Evolutionary conservation across 179 eudicot genomes (phyloP), one percentile per base, ranked within the genome.

Genomic region (Carnegiea gigantea): DNA sequence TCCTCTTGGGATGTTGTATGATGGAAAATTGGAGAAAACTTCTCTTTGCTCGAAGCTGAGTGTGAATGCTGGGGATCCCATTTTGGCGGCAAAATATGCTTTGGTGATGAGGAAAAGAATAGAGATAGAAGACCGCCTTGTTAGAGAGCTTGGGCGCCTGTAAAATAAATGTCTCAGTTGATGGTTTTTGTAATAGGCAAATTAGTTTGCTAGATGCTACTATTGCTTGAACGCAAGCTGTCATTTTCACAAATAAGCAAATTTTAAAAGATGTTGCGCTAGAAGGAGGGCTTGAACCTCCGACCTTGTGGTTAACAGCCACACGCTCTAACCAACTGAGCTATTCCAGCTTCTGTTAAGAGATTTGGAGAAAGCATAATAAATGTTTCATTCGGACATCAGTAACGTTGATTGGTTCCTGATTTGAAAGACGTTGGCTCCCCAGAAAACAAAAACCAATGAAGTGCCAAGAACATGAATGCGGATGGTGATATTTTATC

Each of bases 321-420:
- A 91, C 92, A 94, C 92, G 93, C 91, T 92, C 93, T 93, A 93
- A 82, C 98, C 95, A 89, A 86, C 97, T 93, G 93, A 94, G 95
- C 95, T 92, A 92, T 86, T 90, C 93, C 93, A 90, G 93, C 92
- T 83, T 33, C 7, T 40, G 44, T 5, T 0, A 0, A 40, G 44
- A 4, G 7, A 6, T 3, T 5, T 40, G 0, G 9, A 5, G 7
- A 40, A 40, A 5, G 0, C 9, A 1, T 1, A 0, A 1, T 33
- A 33, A 33, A 33, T 3, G 1, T 33, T 3, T 0, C 0, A 3
- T 33, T 33, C 2, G 36, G 3, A 33, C 36, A 33, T 33, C 36
- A 33, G 36, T 33, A 33, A 33, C 36, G 36, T 33, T 33, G 36
- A 33, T 1, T 33, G 36, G 1, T 33, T 33, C 36, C 36, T 33